Evolutionary conservation across 768 basidiomycete genomes (phyloP).

Genomic region (Nidularia sp.): DNA sequence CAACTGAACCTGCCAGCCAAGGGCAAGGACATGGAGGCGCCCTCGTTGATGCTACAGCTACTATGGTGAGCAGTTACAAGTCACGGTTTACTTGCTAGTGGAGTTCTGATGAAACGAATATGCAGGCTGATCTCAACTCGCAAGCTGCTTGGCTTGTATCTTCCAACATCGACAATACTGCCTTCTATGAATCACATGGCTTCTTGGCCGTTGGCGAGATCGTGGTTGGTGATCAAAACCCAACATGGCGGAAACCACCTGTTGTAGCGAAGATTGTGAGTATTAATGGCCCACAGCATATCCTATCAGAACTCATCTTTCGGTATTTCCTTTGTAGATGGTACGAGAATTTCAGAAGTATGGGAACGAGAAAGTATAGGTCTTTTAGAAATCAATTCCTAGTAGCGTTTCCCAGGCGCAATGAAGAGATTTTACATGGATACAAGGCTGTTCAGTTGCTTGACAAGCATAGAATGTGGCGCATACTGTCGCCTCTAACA

Average conservation of each 20-base stretch:
- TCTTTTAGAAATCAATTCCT: too few relatives aligned
- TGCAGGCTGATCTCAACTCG: slow-evolving; percentile 13
- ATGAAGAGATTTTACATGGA: too few relatives aligned
- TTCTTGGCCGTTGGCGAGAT: slow-evolving; percentile 13
- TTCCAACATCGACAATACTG: slow-evolving; percentile 14
- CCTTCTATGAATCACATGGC: slow-evolving; percentile 21
- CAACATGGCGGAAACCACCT: slow-evolving; percentile 15
- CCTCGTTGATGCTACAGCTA: slow-evolving; percentile 14
- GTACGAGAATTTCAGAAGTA: slow-evolving; percentile 13
- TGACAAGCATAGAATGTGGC: too few relatives aligned
- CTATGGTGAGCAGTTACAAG: slow-evolving; percentile 10
- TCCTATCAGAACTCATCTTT: neutral
- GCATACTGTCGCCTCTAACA: too few relatives aligned
- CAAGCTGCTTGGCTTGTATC: slow-evolving; percentile 14
- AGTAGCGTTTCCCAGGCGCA: too few relatives aligned
- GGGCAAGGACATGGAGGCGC: slow-evolving; percentile 17
- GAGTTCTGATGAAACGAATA: neutral
- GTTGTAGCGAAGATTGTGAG: slow-evolving; percentile 17
- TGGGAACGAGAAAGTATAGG: too few relatives aligned
- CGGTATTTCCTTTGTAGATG: slow-evolving; percentile 13
- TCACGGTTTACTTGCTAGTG: too few relatives aligned
- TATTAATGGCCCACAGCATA: neutral
- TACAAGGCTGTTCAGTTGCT: too few relatives aligned
- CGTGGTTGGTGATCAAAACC: slow-evolving; percentile 16
- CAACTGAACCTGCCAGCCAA: slow-evolving; percentile 13